Evolutionary conservation across 1,284 basidiomycete genomes (phyloP), one percentile per base, ranked within the genome.

Genomic region (Leccinum pallidistipes): DNA sequence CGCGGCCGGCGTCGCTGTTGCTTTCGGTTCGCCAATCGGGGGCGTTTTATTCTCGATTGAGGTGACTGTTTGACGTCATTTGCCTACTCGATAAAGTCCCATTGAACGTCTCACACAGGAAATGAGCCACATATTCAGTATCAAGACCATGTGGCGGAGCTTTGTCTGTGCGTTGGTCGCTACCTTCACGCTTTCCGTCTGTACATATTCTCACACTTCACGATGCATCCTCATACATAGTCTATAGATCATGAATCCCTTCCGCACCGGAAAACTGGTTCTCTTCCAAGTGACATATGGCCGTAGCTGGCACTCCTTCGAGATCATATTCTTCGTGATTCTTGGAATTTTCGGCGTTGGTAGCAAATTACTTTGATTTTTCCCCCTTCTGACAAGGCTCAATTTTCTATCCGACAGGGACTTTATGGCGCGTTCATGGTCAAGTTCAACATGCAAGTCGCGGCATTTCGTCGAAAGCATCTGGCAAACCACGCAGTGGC

Each of bases 291-390:
- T 99, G 64, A 97, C 95, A 6, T 99, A 99, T 76, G 94, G 94
- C 74, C 85, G 96, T 32, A 94, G 97, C 71, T 99, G 97, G 97
- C 97, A 99, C 74, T 98, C 97, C 79, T 99, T 99, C 73, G 97
- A 98, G 75, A 94, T 99, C 58, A 88, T 97, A n/a, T 92, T 96
- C 74, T 98, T 95, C 77, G 83, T 98, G 58, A 84, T 99, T 63
- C 86, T 99, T 51, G 97, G 97, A 4, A 84, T 99, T 65, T 98
- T 99, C 74, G 97, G 97, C 40, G 95, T 95, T 70, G 64, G 87
- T 77, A 32, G 49, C 53, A 56, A 38, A 55, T 63, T 50, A 55
- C 38, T 27, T 34, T 38, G 7, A 21, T 47, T 55, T 43, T 31
- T 27, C 16, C 51, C 6, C 49, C 49, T 50, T 40, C 24, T 45